Percentiles rank a stretch among this genome's conserved stretches.
These are phyloP conservation scores for Termitomyces sp. DNA, from an alignment of 768 basidiomycete genomes.

Conservation along the genomic window DNA sequence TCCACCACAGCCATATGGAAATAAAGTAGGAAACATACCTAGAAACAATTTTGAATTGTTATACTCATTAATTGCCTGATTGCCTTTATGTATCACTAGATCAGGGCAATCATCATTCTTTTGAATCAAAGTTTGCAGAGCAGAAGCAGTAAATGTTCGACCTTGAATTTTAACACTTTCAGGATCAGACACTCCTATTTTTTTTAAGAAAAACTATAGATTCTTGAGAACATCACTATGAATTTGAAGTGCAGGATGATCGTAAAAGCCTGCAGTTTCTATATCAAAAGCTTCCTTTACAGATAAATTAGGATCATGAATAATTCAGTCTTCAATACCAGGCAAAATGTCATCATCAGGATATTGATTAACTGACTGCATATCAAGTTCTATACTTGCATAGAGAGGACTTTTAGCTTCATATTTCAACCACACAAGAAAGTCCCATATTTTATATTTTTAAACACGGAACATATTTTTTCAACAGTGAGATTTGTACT, in stretches of 20 bases:
- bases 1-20: too few relatives aligned
- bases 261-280: slow-evolving; percentile 23
- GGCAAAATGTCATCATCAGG: background rate
- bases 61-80: slow-evolving; percentile 24
- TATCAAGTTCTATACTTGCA: slow-evolving; percentile 1
- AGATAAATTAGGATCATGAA: slow-evolving; percentile 14
- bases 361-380: background rate
- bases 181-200: slow-evolving; percentile 27
- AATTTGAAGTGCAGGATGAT: slow-evolving; percentile 19
- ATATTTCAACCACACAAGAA: slow-evolving; percentile 20
- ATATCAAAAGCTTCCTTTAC: slow-evolving; percentile 13
- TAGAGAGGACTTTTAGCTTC: slow-evolving; percentile 19
- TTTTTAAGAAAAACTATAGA: slow-evolving; percentile 18
- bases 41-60: slow-evolving; percentile 27
- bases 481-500: slow-evolving; percentile 12
- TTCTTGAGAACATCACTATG: background rate
- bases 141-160: slow-evolving; percentile 18
- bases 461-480: slow-evolving; percentile 19
- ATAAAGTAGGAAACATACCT: too few relatives aligned
- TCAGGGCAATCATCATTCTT: slow-evolving; percentile 12
- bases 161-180: slow-evolving; percentile 20
- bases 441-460: slow-evolving; percentile 20
- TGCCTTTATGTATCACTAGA: slow-evolving; percentile 17
- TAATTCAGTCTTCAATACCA: background rate
- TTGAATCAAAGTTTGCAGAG: slow-evolving; percentile 20